Evolutionary conservation across 371 early-diverging fungal species (phyloP).

Genomic region (Haplosporangium sp.): DNA sequence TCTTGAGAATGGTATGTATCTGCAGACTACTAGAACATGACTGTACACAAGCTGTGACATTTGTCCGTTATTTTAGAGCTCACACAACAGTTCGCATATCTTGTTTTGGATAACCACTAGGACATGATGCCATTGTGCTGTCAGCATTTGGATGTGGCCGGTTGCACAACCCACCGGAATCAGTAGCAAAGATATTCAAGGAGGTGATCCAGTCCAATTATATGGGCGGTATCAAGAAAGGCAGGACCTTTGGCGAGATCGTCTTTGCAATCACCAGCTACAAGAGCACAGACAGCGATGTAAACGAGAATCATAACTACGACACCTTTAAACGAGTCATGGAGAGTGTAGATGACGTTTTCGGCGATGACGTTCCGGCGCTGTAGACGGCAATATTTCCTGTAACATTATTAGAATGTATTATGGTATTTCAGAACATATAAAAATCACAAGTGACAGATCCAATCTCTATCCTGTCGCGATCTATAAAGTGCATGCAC

Average conservation of each 20-base stretch:
- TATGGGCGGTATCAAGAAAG: constrained; percentile 49
- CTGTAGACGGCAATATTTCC: too few species aligned
- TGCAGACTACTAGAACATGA: not conserved
- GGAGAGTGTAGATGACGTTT: constrained; percentile 34
- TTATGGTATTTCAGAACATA: too few species aligned
- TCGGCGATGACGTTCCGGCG: not conserved
- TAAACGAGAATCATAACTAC: constrained; percentile 22
- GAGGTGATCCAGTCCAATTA: constrained; percentile 55
- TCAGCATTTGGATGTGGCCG: constrained; percentile 62
- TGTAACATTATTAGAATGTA: too few species aligned
- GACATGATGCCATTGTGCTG: constrained; percentile 58
- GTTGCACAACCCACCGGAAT: constrained; percentile 54
- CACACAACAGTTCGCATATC: too few species aligned
- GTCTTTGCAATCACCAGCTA: constrained; percentile 50
- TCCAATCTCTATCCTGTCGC: too few species aligned
- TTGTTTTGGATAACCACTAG: constrained; percentile 17
- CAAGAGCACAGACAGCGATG: constrained; percentile 20
- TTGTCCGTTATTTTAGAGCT: not conserved
- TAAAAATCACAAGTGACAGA: too few species aligned
- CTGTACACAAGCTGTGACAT: not conserved
- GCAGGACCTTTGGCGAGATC: constrained; percentile 44
- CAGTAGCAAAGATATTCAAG: constrained; percentile 54
- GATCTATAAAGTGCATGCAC: too few species aligned
- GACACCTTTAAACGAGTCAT: constrained; percentile 50
- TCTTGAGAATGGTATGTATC: constrained; percentile 39